phyloP scores from a whole-genome alignment of 108 stramenopile genomes.

The Nitzschia sp. region DNA sequence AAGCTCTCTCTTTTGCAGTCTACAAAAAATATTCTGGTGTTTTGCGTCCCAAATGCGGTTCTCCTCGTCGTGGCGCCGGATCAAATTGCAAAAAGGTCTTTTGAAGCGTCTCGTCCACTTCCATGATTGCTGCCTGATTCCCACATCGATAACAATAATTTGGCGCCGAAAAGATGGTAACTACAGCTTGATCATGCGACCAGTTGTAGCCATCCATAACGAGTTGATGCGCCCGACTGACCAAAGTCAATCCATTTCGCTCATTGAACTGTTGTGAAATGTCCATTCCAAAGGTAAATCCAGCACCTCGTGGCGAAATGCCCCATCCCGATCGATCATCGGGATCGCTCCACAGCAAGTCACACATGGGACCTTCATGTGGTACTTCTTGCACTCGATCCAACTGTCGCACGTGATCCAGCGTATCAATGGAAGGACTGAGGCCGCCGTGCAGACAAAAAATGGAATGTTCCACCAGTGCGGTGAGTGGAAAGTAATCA shows the following conservation, averaged over 20 bases:
- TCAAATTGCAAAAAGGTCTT: constrained; percentile 94
- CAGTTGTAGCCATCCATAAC: constrained; percentile 98
- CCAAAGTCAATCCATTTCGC: constrained; percentile 84
- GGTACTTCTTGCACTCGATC: constrained; percentile 98
- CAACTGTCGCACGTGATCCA: constrained; percentile 95
- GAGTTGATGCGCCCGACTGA: constrained; percentile 90
- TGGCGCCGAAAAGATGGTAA: constrained; percentile 98
- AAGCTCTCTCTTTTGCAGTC: constrained; percentile 7
- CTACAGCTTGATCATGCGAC: constrained; percentile 94
- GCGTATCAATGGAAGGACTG: constrained; percentile 91
- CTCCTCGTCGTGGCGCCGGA: constrained; percentile 96
- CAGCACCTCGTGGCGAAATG: constrained; percentile 95
- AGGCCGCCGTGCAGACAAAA: constrained; percentile 98
- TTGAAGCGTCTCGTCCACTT: constrained; percentile 91
- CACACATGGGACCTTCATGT: constrained; percentile 98
- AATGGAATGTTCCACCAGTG: constrained; percentile 93
- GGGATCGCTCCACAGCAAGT: constrained; percentile 98
- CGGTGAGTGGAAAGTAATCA: constrained; percentile 96
- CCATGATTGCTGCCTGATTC: constrained; percentile 99
- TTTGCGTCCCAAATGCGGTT: constrained; percentile 89
- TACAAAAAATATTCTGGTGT: constrained; percentile 98
- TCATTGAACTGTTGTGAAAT: constrained; percentile 90
- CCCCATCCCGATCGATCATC: constrained; percentile 98
- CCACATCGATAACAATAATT: constrained; percentile 99
- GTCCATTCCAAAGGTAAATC: constrained; percentile 95